Evolutionary conservation across 2,329 filamentous ascomycete species (phyloP), one percentile per base, ranked within the genome.

Genomic region (Diaporthe batatas): DNA sequence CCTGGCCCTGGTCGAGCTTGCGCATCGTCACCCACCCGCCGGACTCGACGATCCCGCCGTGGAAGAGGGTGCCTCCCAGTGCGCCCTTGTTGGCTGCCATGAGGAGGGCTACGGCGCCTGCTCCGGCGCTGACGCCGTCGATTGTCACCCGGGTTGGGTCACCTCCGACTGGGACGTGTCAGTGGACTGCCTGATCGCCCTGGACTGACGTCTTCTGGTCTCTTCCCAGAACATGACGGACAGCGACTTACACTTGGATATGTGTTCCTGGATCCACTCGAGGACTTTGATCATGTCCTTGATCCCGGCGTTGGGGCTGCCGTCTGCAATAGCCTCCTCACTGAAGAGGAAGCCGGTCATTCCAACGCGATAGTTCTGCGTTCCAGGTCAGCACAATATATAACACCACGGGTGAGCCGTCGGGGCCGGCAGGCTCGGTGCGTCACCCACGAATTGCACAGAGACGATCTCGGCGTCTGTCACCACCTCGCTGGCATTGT

Each of bases 241-340:
- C 29, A 29, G 29, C 29, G 29, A 29, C 47, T 51, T 51, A 51
- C 47, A 73, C 23, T 71, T 71, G 0, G 36, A 44, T 49, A 93
- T 91, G 76, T 92, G 91, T 73, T 91, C 88, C 5, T 88, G 86
- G 0, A 91, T 85, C 91, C 91, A 93, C 73, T 92, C 77, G n/a
- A 93, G 80, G 0, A 86, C 90, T 10, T 90, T 81, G 32, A 89
- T 82, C 77, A 92, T 90, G 75, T 93, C 91, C 0, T 89, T 82
- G 3, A 91, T 82, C 2, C 91, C 91, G 2, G 91, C 77, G 73
- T 92, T 93, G 1, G 87, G 79, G 4, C 89, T 89, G 73, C 68
- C 68, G 29, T 58, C 70, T 29, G 58, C 36, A 21, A 3, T 32
- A 16, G n/a, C n/a, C 47, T 67, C 62, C 62, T 67, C 34, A 1